Percentiles rank a stretch among this genome's conserved stretches.
phyloP scores from a whole-genome alignment of 2,329 filamentous ascomycete genomes.

The Trichophyton simii region DNA sequence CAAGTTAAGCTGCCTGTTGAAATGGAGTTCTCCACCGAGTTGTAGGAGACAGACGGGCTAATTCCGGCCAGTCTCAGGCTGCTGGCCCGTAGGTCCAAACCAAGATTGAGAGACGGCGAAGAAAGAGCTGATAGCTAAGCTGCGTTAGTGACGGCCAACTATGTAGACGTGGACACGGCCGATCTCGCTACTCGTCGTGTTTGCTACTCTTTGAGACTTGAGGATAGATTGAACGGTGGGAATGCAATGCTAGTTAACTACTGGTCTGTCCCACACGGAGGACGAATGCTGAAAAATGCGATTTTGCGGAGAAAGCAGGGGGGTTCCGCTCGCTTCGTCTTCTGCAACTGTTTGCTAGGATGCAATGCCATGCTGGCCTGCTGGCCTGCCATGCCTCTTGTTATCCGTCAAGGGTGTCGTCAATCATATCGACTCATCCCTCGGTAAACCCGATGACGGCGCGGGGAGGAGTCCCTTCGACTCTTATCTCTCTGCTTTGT shows the following conservation, averaged over 20 bases:
- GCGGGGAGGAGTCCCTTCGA: neutral
- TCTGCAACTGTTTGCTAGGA: neutral
- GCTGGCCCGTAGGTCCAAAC: too few species aligned
- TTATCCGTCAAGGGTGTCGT: neutral
- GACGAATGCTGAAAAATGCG: neutral
- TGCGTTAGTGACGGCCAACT: neutral
- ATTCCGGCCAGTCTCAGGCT: neutral
- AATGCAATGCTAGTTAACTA: too few species aligned
- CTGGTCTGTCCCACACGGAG: neutral
- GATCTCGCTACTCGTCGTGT: neutral
- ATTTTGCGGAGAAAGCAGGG: neutral
- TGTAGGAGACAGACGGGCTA: neutral
- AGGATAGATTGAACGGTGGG: too few species aligned
- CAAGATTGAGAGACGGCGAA: too few species aligned
- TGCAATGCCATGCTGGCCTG: neutral
- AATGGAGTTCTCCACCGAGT: neutral
- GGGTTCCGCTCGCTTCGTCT: neutral
- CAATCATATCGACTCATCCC: neutral
- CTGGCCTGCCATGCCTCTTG: neutral
- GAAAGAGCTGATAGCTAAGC: neutral
- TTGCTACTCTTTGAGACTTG: too few species aligned
- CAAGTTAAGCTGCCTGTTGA: neutral
- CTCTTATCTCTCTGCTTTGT: too few species aligned
- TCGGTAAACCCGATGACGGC: neutral
- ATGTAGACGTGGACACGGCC: neutral